These are phyloP conservation scores for Leptodermis oblonga DNA, from an alignment of 257 asterid genomes.

Conservation along the genomic window DNA sequence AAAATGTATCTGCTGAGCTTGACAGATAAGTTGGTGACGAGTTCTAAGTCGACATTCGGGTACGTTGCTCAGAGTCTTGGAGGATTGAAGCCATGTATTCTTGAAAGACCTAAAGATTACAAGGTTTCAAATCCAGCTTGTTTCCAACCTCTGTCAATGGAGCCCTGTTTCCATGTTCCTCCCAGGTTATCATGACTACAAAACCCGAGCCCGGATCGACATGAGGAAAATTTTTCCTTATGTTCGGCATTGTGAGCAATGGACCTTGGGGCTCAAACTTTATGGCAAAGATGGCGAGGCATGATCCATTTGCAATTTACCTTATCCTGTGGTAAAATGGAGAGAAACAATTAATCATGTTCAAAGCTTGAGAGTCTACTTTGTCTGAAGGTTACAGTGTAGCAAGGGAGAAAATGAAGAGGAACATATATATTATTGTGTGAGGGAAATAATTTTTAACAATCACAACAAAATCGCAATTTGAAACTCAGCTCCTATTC, in stretches of 20 bases:
- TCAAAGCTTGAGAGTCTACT: no score
- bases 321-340: no score
- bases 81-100: slow-evolving; percentile 70
- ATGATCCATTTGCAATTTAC: no score
- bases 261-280: slow-evolving; percentile 66
- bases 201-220: slow-evolving; percentile 32
- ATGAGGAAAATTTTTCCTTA: slow-evolving; percentile 47
- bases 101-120: slow-evolving; percentile 46
- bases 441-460: no score
- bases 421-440: no score
- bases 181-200: slow-evolving; percentile 53
- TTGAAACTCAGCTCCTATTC: no score
- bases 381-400: no score
- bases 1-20: slow-evolving; percentile 71
- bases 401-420: no score
- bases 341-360: no score
- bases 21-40: slow-evolving; percentile 65
- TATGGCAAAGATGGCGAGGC: slow-evolving; percentile 17
- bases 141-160: slow-evolving; percentile 45
- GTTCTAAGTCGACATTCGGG: slow-evolving; percentile 74
- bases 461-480: no score
- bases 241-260: slow-evolving; percentile 54
- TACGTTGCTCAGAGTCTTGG: slow-evolving; percentile 84
- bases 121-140: slow-evolving; percentile 52
- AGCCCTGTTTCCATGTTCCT: slow-evolving; percentile 70